Percentiles rank a stretch among this genome's conserved stretches.
Conservation (phyloP, 2,329 filamentous ascomycete species). For the Fusarium robinianum region DNA sequence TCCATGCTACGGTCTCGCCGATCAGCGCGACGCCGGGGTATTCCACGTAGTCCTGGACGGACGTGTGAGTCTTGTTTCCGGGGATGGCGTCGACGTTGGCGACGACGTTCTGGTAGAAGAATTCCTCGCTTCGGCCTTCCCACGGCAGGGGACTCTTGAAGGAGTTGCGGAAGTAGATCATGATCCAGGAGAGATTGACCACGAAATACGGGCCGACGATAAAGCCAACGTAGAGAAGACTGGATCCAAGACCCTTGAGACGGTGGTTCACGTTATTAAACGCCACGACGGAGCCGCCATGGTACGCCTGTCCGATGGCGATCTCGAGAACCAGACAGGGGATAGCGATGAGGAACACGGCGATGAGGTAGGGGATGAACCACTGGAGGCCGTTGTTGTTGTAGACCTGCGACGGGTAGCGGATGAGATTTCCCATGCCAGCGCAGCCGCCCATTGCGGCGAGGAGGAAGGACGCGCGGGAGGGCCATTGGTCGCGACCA, state of each 20-base stretch:
- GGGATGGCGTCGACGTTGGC: constrained; percentile 49
- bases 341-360: constrained; percentile 60
- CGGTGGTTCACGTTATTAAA: constrained; percentile 58
- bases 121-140: constrained; percentile 54
- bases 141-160: constrained; percentile 60
- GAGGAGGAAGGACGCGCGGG: constrained; percentile 58
- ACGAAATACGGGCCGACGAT: constrained; percentile 62
- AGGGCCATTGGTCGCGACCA: constrained; percentile 59
- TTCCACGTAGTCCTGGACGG: constrained; percentile 48
- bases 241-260: constrained; percentile 58
- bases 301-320: constrained; percentile 71
- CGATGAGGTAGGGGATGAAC: constrained; percentile 62
- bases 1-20: constrained; percentile 63
- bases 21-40: constrained; percentile 54
- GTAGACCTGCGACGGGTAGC: constrained; percentile 62
- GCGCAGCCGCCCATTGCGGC: constrained; percentile 63
- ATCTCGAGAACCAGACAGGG: constrained; percentile 61
- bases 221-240: constrained; percentile 56
- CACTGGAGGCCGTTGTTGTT: constrained; percentile 64
- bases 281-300: constrained; percentile 58
- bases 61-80: constrained; percentile 45
- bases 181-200: constrained; percentile 62
- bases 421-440: constrained; percentile 61
- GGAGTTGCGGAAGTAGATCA: constrained; percentile 61
- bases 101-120: constrained; percentile 56